Percentiles rank a stretch among this genome's conserved stretches.
Evolutionary conservation across 2,329 filamentous ascomycete species (phyloP).

Genomic region (Trichoderma pleuroti): DNA sequence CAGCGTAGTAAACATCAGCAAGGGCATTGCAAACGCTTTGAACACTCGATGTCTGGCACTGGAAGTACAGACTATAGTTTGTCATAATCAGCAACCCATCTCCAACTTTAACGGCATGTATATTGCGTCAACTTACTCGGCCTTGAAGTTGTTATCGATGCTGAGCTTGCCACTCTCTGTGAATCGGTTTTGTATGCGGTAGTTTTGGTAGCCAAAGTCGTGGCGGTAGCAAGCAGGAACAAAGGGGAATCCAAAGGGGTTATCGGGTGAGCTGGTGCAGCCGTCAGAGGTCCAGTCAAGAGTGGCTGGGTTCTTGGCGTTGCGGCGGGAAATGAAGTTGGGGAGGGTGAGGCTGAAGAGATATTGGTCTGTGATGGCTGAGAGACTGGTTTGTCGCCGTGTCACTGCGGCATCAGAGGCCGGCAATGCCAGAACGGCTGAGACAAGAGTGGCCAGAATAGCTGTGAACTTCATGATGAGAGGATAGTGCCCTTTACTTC

Average conservation of each 20-base stretch:
- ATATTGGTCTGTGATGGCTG: conserved; percentile 42
- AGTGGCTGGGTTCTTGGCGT: conserved; percentile 36
- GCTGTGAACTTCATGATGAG: conserved; percentile 33
- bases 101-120: accelerated
- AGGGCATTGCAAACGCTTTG: conserved; percentile 31
- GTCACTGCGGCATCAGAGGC: conserved; percentile 5
- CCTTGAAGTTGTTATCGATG: conserved; percentile 50
- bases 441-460: conserved; percentile 25
- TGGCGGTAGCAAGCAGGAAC: conserved; percentile 48
- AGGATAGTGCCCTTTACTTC: neutral
- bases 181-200: conserved; percentile 47
- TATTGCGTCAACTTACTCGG: conserved; percentile 33
- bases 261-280: conserved; percentile 42
- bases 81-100: neutral
- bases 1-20: conserved; percentile 41
- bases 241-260: conserved; percentile 44
- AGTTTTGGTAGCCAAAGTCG: conserved; percentile 57
- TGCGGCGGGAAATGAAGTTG: conserved; percentile 40
- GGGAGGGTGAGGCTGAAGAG: conserved; percentile 44
- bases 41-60: conserved; percentile 30
- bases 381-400: conserved; percentile 26
- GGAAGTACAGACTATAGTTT: conserved; percentile 33
- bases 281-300: conserved; percentile 43
- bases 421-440: conserved; percentile 27
- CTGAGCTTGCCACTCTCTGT: conserved; percentile 37